These are phyloP conservation scores for Ceratocystis huliohia DNA, from an alignment of 2,329 filamentous ascomycete genomes.

Conservation along the genomic window DNA sequence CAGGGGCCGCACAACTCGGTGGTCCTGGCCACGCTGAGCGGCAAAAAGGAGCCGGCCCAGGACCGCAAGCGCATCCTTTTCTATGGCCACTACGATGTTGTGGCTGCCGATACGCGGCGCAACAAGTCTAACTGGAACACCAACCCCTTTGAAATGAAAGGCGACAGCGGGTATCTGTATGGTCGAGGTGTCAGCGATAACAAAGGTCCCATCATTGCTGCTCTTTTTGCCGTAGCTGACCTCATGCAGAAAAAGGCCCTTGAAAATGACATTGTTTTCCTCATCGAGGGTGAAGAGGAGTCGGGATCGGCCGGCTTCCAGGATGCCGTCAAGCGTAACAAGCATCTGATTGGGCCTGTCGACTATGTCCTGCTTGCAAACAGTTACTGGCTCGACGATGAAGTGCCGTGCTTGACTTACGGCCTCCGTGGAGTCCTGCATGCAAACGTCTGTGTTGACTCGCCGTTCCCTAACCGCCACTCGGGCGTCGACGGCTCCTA, in stretches of 20 bases:
- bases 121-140: constrained; percentile 59
- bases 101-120: constrained; percentile 71
- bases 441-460: constrained; percentile 78
- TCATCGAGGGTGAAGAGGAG: constrained; percentile 96
- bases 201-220: constrained; percentile 90
- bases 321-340: constrained; percentile 66
- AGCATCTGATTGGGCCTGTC: constrained; percentile 72
- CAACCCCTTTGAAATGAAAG: constrained; percentile 81
- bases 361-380: constrained; percentile 94
- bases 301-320: constrained; percentile 85
- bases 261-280: constrained; percentile 77
- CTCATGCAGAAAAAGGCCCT: constrained; percentile 72
- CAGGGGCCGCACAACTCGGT: constrained; percentile 73
- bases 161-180: constrained; percentile 84
- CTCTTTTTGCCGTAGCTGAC: constrained; percentile 85
- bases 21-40: constrained; percentile 80
- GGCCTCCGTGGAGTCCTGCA: constrained; percentile 88
- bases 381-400: constrained; percentile 96
- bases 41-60: constrained; percentile 52
- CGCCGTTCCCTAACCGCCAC: constrained; percentile 76
- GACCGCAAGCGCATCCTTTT: constrained; percentile 80
- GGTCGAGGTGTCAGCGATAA: constrained; percentile 96
- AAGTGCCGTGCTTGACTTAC: constrained; percentile 89
- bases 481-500: constrained; percentile 93
- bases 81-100: constrained; percentile 97